Evolutionary conservation across 2,329 filamentous ascomycete species (phyloP), one percentile per base, ranked within the genome.

Genomic region (Escovopsis weberi): DNA sequence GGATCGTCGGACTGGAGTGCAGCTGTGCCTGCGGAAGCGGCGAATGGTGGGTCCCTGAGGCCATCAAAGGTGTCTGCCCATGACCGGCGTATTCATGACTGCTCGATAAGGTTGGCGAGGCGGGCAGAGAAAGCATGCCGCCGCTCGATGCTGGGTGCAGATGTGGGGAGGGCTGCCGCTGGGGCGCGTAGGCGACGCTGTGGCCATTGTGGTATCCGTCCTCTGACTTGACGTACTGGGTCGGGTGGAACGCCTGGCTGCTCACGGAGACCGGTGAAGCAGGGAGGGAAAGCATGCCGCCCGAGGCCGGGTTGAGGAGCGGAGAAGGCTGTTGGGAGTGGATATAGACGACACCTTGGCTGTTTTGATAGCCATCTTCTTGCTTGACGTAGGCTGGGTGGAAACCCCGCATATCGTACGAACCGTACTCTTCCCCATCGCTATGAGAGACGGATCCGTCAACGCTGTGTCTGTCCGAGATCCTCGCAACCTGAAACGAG

Each of bases 371-470:
- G 42, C 58, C 56, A 53, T 62, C 68, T 60, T 61, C 66, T 57
- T 68, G 59, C 55, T 64, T 61, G 50, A 66, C 62, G 46, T 66
- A 64, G 49, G 64, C 60, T 51, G 64, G 53, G 61, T 68, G 51
- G 58, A 61, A 58, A 53, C 53, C 55, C 46, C 53, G 55, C 57
- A 70, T 57, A 51, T 74, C 70, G 56, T 65, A 75, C 37, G 67
- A 59, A 46, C 59, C 59, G 47, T 66, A 72, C 48, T 79, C 75
- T 44, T 78, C 75, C 38, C 68, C 66, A 52, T 80, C 76, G 61
- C 75, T 80, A 60, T 78, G 80, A 28, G 70, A 66, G 47, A 76
- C 64, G 26, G 76, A 78, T n/a, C 74, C 65, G 57, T 78, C 70
- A 55, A 73, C 78, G 15, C 70, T 76, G 45, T 76, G 80, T 28